Evolutionary conservation across 306 rosid genomes (phyloP), one percentile per base, ranked within the genome.

Genomic region (Betula pendula): DNA sequence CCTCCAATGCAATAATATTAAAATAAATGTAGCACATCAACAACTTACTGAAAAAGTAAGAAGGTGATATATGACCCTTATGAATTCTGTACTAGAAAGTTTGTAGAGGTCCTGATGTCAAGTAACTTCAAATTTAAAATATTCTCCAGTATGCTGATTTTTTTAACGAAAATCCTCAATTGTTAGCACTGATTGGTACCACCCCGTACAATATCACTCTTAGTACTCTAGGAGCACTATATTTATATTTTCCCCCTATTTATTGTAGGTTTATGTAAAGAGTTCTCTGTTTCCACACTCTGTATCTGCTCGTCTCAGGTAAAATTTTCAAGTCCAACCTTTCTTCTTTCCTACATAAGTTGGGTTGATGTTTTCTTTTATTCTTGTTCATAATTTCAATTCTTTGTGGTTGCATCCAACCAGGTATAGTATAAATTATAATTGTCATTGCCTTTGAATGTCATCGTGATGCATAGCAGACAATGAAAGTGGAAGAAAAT

Each of bases 201-300:
- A 24, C 62, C 0, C 62, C 8, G 13, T 20, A 22, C 15, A 3
- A n/a, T 55, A 56, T 24, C 31, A 56, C 63, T 27, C 5, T 56
- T 24, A 56, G 33, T 24, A 56, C 15, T 9, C 20, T 8, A 20
- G 63, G 13, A 56, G 63, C 63, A 56, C 7, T 22, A 8, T 13
- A 56, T 56, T 56, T 3, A 56, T 56, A 25, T 56, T 3, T 53
- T 12, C 51, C 27, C 12, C 4, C 6, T 44, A 84, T 73, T 72
- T 74, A 51, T 71, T 86, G 82, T 53, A 94, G 98, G 96, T 59
- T 63, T 94, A 90, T 73, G 97, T 90, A 77, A 94, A 92, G 91
- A 92, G 98, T 70, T 65, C 81, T 72, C 35, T 71, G 22, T 94
- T 90, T 80, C 97, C 96, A 3, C 89, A 92, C 77, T 94, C 98